phyloP scores from a whole-genome alignment of 1,284 basidiomycete genomes.

The Rhodotorula sp. region DNA sequence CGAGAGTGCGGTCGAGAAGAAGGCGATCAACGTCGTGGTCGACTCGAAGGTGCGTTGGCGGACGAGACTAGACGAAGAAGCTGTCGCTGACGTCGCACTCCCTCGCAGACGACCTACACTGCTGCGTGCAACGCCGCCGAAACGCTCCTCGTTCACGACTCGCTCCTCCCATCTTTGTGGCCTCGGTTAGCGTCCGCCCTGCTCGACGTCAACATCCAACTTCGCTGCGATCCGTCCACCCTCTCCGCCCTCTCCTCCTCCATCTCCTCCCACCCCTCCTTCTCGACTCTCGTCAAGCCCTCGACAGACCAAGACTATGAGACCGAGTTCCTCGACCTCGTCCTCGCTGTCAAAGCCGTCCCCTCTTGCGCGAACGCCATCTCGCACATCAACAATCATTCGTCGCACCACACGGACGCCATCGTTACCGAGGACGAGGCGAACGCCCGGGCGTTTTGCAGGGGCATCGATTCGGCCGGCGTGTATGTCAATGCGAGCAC shows the following conservation, averaged over 20 bases:
- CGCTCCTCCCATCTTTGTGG: constrained; percentile 71
- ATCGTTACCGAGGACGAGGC: constrained; percentile 80
- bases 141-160: constrained; percentile 80
- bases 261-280: constrained; percentile 46
- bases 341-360: constrained; percentile 74
- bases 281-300: constrained; percentile 50
- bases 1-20: constrained; percentile 70
- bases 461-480: constrained; percentile 86
- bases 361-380: constrained; percentile 72
- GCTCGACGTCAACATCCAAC: constrained; percentile 65
- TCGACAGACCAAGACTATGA: constrained; percentile 60
- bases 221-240: constrained; percentile 73
- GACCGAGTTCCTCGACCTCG: constrained; percentile 84
- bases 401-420: constrained; percentile 90
- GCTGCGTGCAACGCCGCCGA: constrained; percentile 95
- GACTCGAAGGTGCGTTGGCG: constrained; percentile 79
- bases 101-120: constrained; percentile 80
- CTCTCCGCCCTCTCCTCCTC: constrained; percentile 54
- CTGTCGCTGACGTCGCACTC: not conserved
- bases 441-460: constrained; percentile 72
- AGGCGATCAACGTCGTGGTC: constrained; percentile 75
- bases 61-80: too few relatives aligned
- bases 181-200: constrained; percentile 72
- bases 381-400: constrained; percentile 84
- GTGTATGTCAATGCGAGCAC: constrained; percentile 94